Percentiles rank a stretch among this genome's conserved stretches.
These are phyloP conservation scores for Cercospora beticola DNA, from an alignment of 2,329 filamentous ascomycete species.

Conservation along the genomic window DNA sequence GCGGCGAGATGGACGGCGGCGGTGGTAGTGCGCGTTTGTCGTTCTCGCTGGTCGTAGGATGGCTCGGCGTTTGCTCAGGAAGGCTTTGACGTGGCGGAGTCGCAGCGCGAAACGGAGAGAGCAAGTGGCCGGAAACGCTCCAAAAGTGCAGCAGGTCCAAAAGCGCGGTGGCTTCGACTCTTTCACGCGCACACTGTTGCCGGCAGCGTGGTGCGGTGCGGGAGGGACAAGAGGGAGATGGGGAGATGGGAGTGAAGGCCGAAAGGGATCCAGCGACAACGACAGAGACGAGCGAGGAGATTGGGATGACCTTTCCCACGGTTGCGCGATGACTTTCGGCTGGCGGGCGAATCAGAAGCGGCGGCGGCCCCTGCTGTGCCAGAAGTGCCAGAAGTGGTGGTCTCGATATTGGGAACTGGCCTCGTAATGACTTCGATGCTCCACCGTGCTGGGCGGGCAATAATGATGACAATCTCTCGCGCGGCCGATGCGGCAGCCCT, in stretches of 20 bases:
- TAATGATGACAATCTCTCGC: neutral
- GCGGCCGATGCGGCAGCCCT: neutral
- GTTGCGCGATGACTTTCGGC: neutral
- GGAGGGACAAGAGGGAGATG: neutral
- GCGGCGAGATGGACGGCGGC: slow-evolving; percentile 8
- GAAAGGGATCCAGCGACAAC: neutral
- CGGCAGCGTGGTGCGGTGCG: slow-evolving; percentile 13
- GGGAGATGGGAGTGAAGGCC: neutral
- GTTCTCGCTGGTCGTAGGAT: slow-evolving; percentile 12
- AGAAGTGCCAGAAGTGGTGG: neutral
- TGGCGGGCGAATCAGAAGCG: neutral
- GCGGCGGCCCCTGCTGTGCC: neutral
- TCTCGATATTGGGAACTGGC: neutral
- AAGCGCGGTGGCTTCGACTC: neutral
- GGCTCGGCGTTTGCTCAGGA: neutral
- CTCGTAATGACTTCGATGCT: neutral
- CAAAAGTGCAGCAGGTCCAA: neutral
- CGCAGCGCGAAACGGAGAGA: slow-evolving; percentile 5
- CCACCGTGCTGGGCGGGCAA: neutral
- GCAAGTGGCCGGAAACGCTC: neutral
- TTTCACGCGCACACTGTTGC: slow-evolving; percentile 18
- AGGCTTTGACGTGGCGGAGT: slow-evolving; percentile 21
- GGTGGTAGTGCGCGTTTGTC: slow-evolving; percentile 2
- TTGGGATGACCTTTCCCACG: neutral
- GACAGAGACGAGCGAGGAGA: slow-evolving; percentile 7